Evolutionary conservation across 176 grass and related monocot genomes (phyloP), one percentile per base, ranked within the genome.

Genomic region (Coix lacrymajobi): DNA sequence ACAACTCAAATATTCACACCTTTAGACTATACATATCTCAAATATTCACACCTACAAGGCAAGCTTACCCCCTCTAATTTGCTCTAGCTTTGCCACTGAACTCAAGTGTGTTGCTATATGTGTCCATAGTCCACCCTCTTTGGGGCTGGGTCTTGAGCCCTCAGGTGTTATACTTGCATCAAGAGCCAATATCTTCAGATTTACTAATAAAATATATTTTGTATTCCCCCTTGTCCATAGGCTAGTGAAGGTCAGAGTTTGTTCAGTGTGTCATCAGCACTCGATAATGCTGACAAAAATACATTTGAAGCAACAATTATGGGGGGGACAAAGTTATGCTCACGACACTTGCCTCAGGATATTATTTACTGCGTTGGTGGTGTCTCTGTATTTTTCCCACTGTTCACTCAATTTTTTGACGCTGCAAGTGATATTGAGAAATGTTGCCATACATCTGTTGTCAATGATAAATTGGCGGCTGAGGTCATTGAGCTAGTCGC

Each of bases 301-400:
- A 86, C 69, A 67, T 86, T 95, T 83, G 77, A 93, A 82, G 96
- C 96, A 57, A 91, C 80, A 80, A 86, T 93, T 76, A 93, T 93
- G 85, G 65, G 85, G 41, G 96, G 96, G n/a, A 98, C 96, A 66
- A 98, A 95, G 58, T 81, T 98, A 84, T 98, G 92, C 48, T 95
- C 96, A 20, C 76, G 92, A 6, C 88, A 87, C 62, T 88, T 98
- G 74, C 82, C 93, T 74, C 93, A 98, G 78, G 96, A 98, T 26
- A 98, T 98, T 66, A 95, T 98, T 79, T 98, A 98, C 52, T 98
- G 96, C 84, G 96, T 98, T 80, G 96, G 96, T 68, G 96, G 96
- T 82, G 96, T 98, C 56, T 95, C 89, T 70, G 96, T 98, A 54
- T 98, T 98, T 86, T 95, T 98, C 63, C 96, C 96, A 75, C 92